Evolutionary conservation across 306 rosid genomes (phyloP).

Genomic region (Senna tora): DNA sequence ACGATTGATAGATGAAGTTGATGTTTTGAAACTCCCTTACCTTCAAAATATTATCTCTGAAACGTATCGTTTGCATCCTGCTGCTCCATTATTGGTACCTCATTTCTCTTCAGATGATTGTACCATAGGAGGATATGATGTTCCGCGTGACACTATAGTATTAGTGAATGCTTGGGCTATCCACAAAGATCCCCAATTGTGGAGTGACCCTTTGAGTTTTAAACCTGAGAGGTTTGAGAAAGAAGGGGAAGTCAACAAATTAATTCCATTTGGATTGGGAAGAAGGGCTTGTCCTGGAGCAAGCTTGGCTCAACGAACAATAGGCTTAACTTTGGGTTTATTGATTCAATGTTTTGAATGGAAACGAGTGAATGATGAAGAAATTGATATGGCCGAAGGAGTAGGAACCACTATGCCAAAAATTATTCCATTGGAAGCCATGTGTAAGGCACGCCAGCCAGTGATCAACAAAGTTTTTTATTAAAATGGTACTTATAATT

Average conservation of each 20-base stretch:
- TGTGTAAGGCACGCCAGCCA: not conserved
- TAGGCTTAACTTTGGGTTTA: not conserved
- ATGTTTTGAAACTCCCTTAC: not conserved
- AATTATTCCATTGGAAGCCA: not conserved
- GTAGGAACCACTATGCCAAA: not conserved
- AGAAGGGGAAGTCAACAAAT: not conserved
- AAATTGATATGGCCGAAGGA: constrained; percentile 20
- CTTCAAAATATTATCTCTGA: not conserved
- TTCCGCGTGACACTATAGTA: not conserved
- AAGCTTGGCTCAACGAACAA: not conserved
- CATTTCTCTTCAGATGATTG: not conserved
- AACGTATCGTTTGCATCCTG: not conserved
- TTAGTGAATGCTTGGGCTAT: not conserved
- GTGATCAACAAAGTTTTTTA: too few relatives aligned
- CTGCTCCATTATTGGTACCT: not conserved
- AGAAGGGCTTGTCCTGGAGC: not conserved
- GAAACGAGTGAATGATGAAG: not conserved
- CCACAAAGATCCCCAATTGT: not conserved
- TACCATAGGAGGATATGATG: not conserved
- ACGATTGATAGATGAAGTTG: not conserved
- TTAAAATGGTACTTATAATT: not conserved
- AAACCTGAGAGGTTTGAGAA: constrained; percentile 7
- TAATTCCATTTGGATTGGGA: not conserved
- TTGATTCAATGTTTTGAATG: constrained; percentile 24
- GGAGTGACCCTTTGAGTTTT: not conserved